Evolutionary conservation across 768 basidiomycete genomes (phyloP).

Genomic region (Pleurotus giganteus): DNA sequence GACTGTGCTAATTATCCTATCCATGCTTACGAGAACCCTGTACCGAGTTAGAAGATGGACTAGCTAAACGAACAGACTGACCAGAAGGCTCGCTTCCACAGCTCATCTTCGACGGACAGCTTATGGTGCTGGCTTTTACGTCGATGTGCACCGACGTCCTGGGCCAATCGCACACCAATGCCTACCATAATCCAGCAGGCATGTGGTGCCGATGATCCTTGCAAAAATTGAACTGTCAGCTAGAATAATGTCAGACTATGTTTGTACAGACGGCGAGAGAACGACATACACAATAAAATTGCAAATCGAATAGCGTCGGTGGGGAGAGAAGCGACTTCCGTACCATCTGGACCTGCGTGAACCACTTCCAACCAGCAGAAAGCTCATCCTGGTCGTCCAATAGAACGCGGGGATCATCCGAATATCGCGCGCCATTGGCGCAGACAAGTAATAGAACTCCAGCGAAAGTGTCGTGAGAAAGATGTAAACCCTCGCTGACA

Average conservation of each 20-base stretch:
- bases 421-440: constrained; percentile 29
- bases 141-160: constrained; percentile 74
- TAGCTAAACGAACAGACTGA: constrained; percentile 16
- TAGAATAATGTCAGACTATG: constrained; percentile 19
- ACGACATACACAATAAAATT: constrained; percentile 59
- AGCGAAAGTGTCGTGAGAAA: constrained; percentile 44
- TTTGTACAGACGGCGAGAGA: not conserved
- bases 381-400: constrained; percentile 37
- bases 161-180: constrained; percentile 65
- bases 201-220: constrained; percentile 47
- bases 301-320: constrained; percentile 70
- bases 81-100: constrained; percentile 75
- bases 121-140: constrained; percentile 29
- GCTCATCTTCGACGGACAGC: constrained; percentile 58
- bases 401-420: constrained; percentile 62
- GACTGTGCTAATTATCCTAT: constrained; percentile 43
- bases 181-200: constrained; percentile 65
- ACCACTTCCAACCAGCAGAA: constrained; percentile 64
- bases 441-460: constrained; percentile 47
- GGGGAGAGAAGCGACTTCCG: constrained; percentile 56
- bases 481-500: constrained; percentile 48
- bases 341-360: constrained; percentile 61
- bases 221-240: constrained; percentile 48
- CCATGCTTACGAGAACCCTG: constrained; percentile 51
- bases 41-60: not conserved